phyloP scores from a whole-genome alignment of 177 flowering plant genomes.

The Vitis hybrid region DNA sequence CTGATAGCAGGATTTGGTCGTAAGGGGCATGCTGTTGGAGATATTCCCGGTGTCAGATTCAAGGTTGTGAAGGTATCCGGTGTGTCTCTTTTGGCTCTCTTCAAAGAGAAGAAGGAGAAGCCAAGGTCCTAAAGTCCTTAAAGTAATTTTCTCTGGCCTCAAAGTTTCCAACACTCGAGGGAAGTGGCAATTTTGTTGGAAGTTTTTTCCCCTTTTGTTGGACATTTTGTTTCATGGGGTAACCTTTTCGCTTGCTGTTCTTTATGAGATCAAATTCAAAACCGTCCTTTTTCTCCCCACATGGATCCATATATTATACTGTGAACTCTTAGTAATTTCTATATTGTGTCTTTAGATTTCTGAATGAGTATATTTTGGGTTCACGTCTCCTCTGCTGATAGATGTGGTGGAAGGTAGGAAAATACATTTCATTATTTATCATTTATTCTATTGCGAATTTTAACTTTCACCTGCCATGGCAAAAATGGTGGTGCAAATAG shows the following conservation, averaged over 20 bases:
- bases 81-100: conserved; percentile 35
- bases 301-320: too few relatives aligned
- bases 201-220: neutral
- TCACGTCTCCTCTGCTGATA: too few relatives aligned
- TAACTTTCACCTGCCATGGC: too few relatives aligned
- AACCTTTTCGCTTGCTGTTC: neutral
- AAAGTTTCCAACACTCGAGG: neutral
- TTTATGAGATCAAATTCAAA: neutral
- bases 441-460: too few relatives aligned
- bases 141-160: neutral
- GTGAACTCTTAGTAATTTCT: too few relatives aligned
- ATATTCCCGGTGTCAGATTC: conserved; percentile 33
- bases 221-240: neutral
- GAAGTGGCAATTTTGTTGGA: neutral
- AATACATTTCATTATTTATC: neutral
- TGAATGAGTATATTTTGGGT: too few relatives aligned
- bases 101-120: conserved; percentile 36
- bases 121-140: conserved; percentile 22
- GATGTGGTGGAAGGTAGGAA: neutral
- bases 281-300: neutral
- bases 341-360: too few relatives aligned
- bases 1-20: conserved; percentile 34
- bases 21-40: conserved; percentile 34
- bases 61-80: conserved; percentile 37
- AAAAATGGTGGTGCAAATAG: too few relatives aligned